These are phyloP conservation scores for Aspergillus sojae DNA, from an alignment of 2,329 filamentous ascomycete genomes.

Conservation along the genomic window DNA sequence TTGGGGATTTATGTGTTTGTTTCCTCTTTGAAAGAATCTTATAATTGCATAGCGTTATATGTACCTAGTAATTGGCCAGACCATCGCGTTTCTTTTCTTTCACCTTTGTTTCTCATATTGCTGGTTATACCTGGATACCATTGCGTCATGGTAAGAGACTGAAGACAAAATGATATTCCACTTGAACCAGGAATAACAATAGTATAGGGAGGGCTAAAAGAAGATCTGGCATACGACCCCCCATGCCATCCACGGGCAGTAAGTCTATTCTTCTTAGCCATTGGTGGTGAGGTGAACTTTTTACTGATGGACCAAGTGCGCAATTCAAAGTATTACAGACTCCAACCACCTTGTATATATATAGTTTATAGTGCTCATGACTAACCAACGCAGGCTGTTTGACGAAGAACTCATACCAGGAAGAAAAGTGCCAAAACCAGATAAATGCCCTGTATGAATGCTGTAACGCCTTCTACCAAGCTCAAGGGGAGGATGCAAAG, in stretches of 20 bases:
- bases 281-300: not conserved
- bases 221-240: conserved; percentile 73
- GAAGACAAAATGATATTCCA: not conserved
- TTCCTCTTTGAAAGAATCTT: not conserved
- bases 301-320: conserved; percentile 62
- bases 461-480: conserved; percentile 84
- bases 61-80: not conserved
- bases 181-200: conserved; percentile 12
- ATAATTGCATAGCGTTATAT: not conserved
- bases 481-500: conserved; percentile 73
- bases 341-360: not conserved
- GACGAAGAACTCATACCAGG: conserved; percentile 79
- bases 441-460: conserved; percentile 91
- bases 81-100: not conserved
- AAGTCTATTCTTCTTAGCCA: conserved; percentile 40
- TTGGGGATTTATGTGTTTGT: not conserved
- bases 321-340: conserved; percentile 73
- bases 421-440: conserved; percentile 76
- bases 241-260: conserved; percentile 86
- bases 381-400: conserved; percentile 68
- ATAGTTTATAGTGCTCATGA: not conserved
- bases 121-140: not conserved
- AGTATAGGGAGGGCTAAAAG: conserved; percentile 54
- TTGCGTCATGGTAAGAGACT: conserved; percentile 33
- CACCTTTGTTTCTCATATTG: not conserved